Conservation (phyloP, 1,284 basidiomycete species). For the Heliocybe sulcata region DNA sequence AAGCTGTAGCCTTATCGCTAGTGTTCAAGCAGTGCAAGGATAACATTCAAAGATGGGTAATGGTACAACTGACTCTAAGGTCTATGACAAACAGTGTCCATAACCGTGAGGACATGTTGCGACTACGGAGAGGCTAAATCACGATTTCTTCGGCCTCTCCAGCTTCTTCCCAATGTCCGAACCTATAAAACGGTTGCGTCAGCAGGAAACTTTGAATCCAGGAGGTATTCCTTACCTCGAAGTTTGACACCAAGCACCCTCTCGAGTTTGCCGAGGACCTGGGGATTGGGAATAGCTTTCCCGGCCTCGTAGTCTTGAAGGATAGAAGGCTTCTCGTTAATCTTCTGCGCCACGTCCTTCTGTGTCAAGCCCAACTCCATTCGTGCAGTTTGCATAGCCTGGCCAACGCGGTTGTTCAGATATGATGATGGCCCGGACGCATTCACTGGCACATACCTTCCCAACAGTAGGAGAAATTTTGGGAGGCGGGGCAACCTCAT, state of each 20-base stretch:
- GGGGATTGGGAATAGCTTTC: constrained; percentile 85
- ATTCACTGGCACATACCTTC: constrained; percentile 43
- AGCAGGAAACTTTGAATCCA: neutral
- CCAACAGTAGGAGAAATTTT: constrained; percentile 80
- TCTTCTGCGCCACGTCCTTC: constrained; percentile 91
- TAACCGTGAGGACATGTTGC: constrained; percentile 1
- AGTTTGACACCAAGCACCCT: constrained; percentile 87
- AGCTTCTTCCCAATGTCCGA: constrained; percentile 78
- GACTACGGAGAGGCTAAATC: constrained; percentile 25
- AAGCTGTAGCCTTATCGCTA: too few species aligned
- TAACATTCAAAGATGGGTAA: neutral
- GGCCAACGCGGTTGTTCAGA: constrained; percentile 1
- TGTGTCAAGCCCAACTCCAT: constrained; percentile 77
- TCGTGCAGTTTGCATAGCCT: constrained; percentile 84
- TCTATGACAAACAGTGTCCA: neutral
- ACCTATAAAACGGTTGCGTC: constrained; percentile 31
- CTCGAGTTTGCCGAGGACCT: constrained; percentile 91
- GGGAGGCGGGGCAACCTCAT: constrained; percentile 92
- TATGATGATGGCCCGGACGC: constrained; percentile 2
- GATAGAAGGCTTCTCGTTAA: constrained; percentile 86
- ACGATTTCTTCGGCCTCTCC: constrained; percentile 69
- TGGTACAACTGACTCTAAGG: neutral
- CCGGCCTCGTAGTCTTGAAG: constrained; percentile 89
- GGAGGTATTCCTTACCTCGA: constrained; percentile 50
- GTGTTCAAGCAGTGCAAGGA: neutral